Evolutionary conservation across 257 asterid species (phyloP).

Genomic region (Lavandula angustifolia): DNA sequence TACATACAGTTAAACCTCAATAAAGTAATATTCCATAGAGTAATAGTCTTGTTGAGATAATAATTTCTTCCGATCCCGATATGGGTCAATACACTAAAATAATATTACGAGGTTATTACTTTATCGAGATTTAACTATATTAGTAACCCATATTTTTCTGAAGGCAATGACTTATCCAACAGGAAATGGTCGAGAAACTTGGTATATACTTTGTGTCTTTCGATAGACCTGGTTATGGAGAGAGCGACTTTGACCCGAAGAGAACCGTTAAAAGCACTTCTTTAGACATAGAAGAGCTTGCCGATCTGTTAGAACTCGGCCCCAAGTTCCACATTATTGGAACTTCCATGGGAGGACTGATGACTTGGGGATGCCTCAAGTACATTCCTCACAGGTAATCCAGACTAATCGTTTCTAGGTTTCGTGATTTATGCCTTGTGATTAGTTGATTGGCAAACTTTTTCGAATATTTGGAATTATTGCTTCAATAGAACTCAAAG

Average conservation of each 20-base stretch:
- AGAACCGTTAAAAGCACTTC: conserved; percentile 53
- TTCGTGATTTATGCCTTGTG: too few relatives aligned
- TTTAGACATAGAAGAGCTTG: conserved; percentile 69
- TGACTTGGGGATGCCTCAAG: conserved; percentile 73
- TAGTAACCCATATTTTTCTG: background rate
- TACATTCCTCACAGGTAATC: conserved; percentile 67
- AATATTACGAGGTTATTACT: too few relatives aligned
- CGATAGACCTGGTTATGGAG: conserved; percentile 78
- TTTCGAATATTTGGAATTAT: too few relatives aligned
- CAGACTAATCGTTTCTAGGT: too few relatives aligned
- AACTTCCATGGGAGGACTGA: conserved; percentile 66
- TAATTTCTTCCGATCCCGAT: too few relatives aligned
- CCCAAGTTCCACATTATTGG: conserved; percentile 60
- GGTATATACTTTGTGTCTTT: conserved; percentile 62
- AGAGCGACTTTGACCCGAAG: conserved; percentile 73
- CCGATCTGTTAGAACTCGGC: conserved; percentile 61
- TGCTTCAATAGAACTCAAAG: too few relatives aligned
- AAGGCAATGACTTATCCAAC: conserved; percentile 16
- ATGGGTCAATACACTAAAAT: too few relatives aligned
- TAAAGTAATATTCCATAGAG: too few relatives aligned
- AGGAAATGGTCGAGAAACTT: conserved; percentile 55
- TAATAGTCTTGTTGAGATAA: too few relatives aligned
- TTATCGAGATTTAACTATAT: too few relatives aligned
- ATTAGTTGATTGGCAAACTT: too few relatives aligned
- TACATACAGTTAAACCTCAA: background rate